phyloP scores from a whole-genome alignment of 176 grass and related monocot species.

The Cocos nucifera region DNA sequence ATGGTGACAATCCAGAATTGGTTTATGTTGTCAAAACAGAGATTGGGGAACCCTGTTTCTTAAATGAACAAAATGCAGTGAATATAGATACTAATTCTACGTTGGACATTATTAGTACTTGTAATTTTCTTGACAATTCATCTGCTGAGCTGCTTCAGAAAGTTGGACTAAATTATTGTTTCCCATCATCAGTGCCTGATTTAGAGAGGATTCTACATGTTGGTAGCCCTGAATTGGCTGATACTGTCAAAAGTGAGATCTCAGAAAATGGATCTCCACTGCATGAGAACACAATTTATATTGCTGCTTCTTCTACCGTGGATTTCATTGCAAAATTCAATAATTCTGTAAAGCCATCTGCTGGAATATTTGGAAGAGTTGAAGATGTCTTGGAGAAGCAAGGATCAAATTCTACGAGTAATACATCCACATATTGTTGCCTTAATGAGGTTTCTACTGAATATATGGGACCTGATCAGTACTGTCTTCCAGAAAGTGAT shows the following conservation, averaged over 20 bases:
- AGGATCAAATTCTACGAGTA: slow-evolving; percentile 10
- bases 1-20: slow-evolving; percentile 5
- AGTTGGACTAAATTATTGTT: background rate
- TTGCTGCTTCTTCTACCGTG: slow-evolving; percentile 8
- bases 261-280: slow-evolving; percentile 13
- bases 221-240: slow-evolving; percentile 8
- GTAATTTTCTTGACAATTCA: slow-evolving; percentile 3
- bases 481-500: slow-evolving; percentile 18
- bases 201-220: slow-evolving; percentile 13
- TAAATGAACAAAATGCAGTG: too few relatives aligned
- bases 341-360: slow-evolving; percentile 8
- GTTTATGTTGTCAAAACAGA: slow-evolving; percentile 23
- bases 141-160: slow-evolving; percentile 20
- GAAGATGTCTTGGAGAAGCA: slow-evolving; percentile 2
- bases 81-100: background rate
- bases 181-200: slow-evolving; percentile 20
- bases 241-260: slow-evolving; percentile 11
- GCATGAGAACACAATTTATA: slow-evolving; percentile 16
- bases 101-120: slow-evolving; percentile 16
- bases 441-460: slow-evolving; percentile 20
- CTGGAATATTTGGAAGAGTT: slow-evolving; percentile 14
- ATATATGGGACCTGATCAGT: slow-evolving; percentile 4
- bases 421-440: slow-evolving; percentile 6
- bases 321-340: slow-evolving; percentile 18
- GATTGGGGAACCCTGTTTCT: background rate